Percentiles rank a stretch among this genome's conserved stretches.
These are phyloP conservation scores for Botrytis hyacinthi DNA, from an alignment of 2,329 filamentous ascomycete genomes.

Conservation along the genomic window DNA sequence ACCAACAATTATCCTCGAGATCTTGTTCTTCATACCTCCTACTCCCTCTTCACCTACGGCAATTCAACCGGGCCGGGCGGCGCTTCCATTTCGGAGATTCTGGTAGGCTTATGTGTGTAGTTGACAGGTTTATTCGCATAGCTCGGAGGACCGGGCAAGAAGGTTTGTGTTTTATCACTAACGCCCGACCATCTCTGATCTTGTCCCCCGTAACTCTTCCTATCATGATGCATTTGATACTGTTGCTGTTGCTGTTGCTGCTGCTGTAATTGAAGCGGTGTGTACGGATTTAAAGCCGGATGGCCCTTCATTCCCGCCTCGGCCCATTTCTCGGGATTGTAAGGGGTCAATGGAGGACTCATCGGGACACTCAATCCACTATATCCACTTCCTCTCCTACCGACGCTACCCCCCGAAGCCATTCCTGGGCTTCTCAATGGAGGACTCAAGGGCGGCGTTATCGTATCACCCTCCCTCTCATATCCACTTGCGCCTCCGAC, in stretches of 20 bases:
- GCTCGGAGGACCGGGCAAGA: neutral
- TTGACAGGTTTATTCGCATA: conserved; percentile 8
- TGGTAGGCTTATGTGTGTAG: conserved; percentile 1
- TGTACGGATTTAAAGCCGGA: neutral
- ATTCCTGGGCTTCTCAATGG: conserved; percentile 9
- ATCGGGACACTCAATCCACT: neutral
- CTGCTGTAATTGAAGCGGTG: conserved; percentile 3
- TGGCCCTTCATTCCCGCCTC: conserved; percentile 4
- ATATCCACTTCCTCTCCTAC: conserved; percentile 13
- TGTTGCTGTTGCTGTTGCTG: neutral
- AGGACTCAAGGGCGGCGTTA: conserved; percentile 14
- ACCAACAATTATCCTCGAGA: neutral
- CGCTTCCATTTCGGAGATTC: conserved; percentile 17
- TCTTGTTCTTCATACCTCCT: no score
- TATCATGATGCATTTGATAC: conserved; percentile 9
- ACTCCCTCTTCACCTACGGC: neutral
- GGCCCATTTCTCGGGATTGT: conserved; percentile 17
- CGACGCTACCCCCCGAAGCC: neutral
- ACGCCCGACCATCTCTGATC: conserved; percentile 10
- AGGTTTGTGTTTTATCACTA: conserved; percentile 8
- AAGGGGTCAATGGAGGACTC: conserved; percentile 15
- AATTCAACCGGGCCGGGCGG: conserved; percentile 10
- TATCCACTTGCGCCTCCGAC: neutral
- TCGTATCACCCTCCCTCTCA: neutral
- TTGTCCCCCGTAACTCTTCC: conserved; percentile 5